Conservation (phyloP, 2,329 filamentous ascomycete genomes). For the Colletotrichum sp. region DNA sequence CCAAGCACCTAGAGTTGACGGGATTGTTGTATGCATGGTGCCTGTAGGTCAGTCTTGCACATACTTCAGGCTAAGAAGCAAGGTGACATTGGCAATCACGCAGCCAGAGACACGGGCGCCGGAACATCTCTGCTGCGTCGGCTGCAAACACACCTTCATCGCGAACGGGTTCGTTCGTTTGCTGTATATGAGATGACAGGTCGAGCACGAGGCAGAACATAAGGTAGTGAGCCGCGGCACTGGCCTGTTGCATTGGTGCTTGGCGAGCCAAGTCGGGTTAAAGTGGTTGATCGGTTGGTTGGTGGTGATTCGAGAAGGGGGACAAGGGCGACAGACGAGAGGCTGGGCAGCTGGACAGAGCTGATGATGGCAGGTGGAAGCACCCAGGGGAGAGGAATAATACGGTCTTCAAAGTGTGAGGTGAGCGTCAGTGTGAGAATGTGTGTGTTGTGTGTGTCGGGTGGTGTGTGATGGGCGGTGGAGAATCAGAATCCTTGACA, state of each 20-base stretch:
- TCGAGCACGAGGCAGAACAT: neutral
- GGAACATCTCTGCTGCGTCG: conserved; percentile 8
- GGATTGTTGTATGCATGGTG: neutral
- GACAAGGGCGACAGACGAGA: neutral
- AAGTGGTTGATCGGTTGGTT: neutral
- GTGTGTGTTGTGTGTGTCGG: neutral
- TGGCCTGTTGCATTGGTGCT: neutral
- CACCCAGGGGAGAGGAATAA: neutral
- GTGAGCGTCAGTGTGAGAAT: neutral
- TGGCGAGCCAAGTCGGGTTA: conserved; percentile 5
- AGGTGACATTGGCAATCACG: conserved; percentile 7
- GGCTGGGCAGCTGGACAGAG: neutral
- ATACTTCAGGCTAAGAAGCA: conserved; percentile 1
- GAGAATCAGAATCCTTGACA: neutral
- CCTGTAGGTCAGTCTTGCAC: neutral
- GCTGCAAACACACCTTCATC: neutral
- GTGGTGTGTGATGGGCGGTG: neutral
- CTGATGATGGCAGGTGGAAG: neutral
- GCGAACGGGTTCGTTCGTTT: neutral
- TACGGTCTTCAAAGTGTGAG: neutral
- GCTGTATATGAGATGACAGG: neutral
- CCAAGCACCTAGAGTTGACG: neutral
- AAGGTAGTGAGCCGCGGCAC: neutral
- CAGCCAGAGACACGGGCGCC: neutral
- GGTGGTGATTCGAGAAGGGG: neutral